phyloP scores from a whole-genome alignment of 1,139 yeast genomes.

The Debaryomyces nepalensis region DNA sequence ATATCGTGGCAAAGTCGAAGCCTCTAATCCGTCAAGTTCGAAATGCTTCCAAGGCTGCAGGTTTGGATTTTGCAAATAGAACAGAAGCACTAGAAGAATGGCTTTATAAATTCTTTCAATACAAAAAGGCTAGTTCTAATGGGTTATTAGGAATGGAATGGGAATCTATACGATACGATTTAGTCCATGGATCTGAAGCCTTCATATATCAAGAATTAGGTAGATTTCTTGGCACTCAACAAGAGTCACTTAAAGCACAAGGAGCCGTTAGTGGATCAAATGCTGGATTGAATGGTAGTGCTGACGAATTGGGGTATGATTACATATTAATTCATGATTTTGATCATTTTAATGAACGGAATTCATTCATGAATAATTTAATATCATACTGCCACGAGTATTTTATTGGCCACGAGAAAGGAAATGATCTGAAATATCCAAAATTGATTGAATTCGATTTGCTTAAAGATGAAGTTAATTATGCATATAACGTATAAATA shows the following conservation, averaged over 20 bases:
- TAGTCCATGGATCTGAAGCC: constrained; percentile 43
- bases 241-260: constrained; percentile 6
- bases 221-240: constrained; percentile 16
- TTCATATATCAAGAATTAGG: constrained; percentile 42
- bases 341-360: constrained; percentile 39
- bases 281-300: constrained; percentile 11
- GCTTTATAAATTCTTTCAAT: constrained; percentile 44
- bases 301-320: constrained; percentile 23
- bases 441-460: constrained; percentile 28
- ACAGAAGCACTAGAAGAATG: constrained; percentile 35
- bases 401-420: constrained; percentile 14
- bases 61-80: constrained; percentile 35
- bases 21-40: constrained; percentile 37
- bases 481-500: constrained; percentile 11
- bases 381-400: constrained; percentile 32
- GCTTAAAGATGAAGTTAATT: constrained; percentile 27
- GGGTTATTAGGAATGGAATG: constrained; percentile 50
- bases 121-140: constrained; percentile 43
- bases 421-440: neutral
- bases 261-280: constrained; percentile 15
- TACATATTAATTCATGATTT: constrained; percentile 43
- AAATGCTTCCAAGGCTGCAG: constrained; percentile 34
- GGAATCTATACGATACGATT: constrained; percentile 50
- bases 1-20: constrained; percentile 31
- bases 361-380: constrained; percentile 33